Evolutionary conservation across 2,329 filamentous ascomycete species (phyloP).

Genomic region (Diaporthe australafricana): DNA sequence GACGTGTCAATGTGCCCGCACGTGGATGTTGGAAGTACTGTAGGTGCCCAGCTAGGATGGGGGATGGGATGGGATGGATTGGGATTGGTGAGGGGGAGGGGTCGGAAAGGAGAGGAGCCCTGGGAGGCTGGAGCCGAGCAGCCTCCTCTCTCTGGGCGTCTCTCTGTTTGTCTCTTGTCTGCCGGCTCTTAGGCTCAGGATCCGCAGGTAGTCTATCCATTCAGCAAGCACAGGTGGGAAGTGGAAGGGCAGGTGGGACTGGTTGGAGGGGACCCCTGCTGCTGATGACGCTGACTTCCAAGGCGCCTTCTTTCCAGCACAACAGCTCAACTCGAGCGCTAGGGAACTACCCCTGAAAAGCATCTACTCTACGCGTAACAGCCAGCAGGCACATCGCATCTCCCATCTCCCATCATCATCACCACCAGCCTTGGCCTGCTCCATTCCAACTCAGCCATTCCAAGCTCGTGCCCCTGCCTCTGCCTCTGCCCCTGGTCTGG

Average conservation of each 20-base stretch:
- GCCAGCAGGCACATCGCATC: background rate
- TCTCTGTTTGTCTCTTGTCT: background rate
- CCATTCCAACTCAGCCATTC: background rate
- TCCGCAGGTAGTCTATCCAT: background rate
- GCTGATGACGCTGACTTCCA: conserved; percentile 11
- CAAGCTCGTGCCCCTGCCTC: background rate
- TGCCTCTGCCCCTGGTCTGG: conserved; percentile 4
- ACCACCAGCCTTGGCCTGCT: background rate
- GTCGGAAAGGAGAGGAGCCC: background rate
- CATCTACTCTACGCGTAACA: conserved; percentile 10
- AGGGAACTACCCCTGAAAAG: background rate
- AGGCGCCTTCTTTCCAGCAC: conserved; percentile 20
- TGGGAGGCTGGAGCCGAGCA: background rate
- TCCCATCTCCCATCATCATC: background rate
- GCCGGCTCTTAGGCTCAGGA: background rate
- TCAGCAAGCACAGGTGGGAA: background rate
- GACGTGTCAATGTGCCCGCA: conserved; percentile 14
- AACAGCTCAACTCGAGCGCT: background rate
- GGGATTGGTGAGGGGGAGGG: background rate
- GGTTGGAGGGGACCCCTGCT: conserved; percentile 5
- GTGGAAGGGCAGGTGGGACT: background rate
- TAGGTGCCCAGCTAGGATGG: background rate
- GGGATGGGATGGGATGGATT: background rate
- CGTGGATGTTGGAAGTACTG: conserved; percentile 1
- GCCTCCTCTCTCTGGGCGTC: conserved; percentile 7